Evolutionary conservation across 305 asterid genomes (phyloP), one percentile per base, ranked within the genome.

Genomic region (Petunia hybrid): DNA sequence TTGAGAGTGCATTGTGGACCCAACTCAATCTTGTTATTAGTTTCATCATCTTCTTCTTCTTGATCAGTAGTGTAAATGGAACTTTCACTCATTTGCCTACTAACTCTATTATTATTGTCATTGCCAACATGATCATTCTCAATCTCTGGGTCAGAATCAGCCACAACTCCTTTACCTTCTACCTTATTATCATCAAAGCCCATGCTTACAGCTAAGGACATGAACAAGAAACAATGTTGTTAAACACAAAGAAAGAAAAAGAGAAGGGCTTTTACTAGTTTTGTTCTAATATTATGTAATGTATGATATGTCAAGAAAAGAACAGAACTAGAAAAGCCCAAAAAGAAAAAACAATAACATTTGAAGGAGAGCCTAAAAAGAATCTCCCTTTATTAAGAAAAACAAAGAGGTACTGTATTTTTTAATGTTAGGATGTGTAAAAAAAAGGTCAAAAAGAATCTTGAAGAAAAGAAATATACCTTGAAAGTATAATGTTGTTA

Each of bases 1-100:
- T 93, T 96, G 91, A 94, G 99, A 65, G 98, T 91, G 82, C 90
- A 92, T 80, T 93, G 94, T 80, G 99, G 99, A 8, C 99, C 99
- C 91, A 96, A 83, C 81, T 93, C 93, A 61, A 96, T 90, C 85
- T 89, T 91, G 35, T 89, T 85, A 5, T 92, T 94, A 53, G 82
- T 14, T 4, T 95, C 98, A 57, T 92, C 99, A 16, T 92, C 99
- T 36, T 92, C 99, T 3, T 94, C 98, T 81, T 95, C 97, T 60
- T 95, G 97, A 90, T 92, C 98, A 31, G 97, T 91, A 13, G 94
- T 84, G 68, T 89, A 92, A 6, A 91, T 75, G 35, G 96, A 94
- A 51, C 83, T 56, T 82, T 93, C 98, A 80, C 98, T 94, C 94
- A 88, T 87, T 83, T 90, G 89, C 81, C 94, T 85, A 85, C 84